These are phyloP conservation scores for Thelonectria blattea DNA, from an alignment of 2,329 filamentous ascomycete species.

Conservation along the genomic window DNA sequence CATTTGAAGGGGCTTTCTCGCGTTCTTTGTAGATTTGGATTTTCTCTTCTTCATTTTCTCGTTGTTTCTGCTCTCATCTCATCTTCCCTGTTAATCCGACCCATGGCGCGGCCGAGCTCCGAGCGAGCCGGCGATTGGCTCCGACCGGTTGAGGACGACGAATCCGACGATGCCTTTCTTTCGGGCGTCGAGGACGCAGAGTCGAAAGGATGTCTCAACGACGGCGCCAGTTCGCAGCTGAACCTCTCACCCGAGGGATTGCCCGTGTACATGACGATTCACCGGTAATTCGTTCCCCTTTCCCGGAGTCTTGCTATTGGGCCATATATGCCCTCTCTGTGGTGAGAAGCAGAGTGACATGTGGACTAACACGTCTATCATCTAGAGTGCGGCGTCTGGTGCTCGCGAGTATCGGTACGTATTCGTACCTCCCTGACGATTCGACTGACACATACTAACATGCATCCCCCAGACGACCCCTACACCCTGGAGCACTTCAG, in stretches of 20 bases:
- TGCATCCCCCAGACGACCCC: constrained; percentile 44
- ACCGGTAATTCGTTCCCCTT: constrained; percentile 30
- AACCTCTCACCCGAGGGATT: constrained; percentile 31
- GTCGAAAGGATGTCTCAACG: constrained; percentile 36
- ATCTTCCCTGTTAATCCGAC: neutral
- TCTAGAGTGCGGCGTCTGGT: constrained; percentile 38
- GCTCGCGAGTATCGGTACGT: constrained; percentile 37
- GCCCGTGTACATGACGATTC: constrained; percentile 40
- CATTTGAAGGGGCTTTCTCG: no score
- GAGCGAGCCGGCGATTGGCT: constrained; percentile 35
- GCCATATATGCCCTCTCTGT: neutral
- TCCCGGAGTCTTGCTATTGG: neutral
- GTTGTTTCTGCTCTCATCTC: no score
- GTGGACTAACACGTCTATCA: constrained; percentile 34
- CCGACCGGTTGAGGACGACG: constrained; percentile 34
- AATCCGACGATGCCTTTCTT: constrained; percentile 35
- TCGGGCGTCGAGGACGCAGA: constrained; percentile 33
- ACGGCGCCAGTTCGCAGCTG: constrained; percentile 33
- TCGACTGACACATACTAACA: constrained; percentile 13
- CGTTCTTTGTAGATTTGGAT: no score
- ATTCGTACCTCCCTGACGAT: neutral
- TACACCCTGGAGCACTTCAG: constrained; percentile 66
- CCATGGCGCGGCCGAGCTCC: constrained; percentile 29
- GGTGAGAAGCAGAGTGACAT: neutral
- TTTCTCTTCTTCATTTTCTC: no score